Conservation (phyloP, 345 rosid species). For the Dimocarpus longan region DNA sequence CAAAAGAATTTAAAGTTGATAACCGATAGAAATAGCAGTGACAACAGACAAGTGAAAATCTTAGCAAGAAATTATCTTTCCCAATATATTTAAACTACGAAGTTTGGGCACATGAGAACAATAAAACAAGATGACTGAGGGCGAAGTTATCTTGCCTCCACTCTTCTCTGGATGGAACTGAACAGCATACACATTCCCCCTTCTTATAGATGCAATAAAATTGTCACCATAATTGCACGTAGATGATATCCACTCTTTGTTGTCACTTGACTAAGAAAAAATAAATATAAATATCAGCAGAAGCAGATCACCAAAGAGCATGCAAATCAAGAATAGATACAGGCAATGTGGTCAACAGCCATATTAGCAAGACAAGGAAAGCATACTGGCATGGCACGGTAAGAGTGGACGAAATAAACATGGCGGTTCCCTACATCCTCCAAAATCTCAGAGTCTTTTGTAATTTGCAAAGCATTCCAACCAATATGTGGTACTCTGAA, state of each 20-base stretch:
- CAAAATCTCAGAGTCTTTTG: conserved; percentile 69
- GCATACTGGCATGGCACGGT: conserved; percentile 83
- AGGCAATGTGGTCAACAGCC: not conserved
- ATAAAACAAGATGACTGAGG: conserved; percentile 4
- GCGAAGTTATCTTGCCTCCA: conserved; percentile 63
- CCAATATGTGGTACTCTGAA: conserved; percentile 92
- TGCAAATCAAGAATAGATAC: not conserved
- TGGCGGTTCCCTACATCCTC: conserved; percentile 82
- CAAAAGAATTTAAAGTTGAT: not conserved
- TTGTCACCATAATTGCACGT: conserved; percentile 81
- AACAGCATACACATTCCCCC: conserved; percentile 96
- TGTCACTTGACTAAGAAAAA: conserved; percentile 60
- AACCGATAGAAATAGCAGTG: not conserved
- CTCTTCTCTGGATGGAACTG: conserved; percentile 99
- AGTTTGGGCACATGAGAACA: conserved; percentile 15
- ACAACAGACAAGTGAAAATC: not conserved
- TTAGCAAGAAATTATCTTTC: not conserved
- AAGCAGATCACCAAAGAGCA: conserved; percentile 14
- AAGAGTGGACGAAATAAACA: conserved; percentile 97
- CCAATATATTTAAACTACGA: conserved; percentile 4
- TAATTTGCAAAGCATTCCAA: conserved; percentile 92
- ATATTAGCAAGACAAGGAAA: conserved; percentile 7
- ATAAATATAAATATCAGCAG: conserved; percentile 1
- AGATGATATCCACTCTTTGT: conserved; percentile 89
- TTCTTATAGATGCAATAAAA: conserved; percentile 85